phyloP scores from a whole-genome alignment of 768 basidiomycete species.

The Lactifluus echinatus region DNA sequence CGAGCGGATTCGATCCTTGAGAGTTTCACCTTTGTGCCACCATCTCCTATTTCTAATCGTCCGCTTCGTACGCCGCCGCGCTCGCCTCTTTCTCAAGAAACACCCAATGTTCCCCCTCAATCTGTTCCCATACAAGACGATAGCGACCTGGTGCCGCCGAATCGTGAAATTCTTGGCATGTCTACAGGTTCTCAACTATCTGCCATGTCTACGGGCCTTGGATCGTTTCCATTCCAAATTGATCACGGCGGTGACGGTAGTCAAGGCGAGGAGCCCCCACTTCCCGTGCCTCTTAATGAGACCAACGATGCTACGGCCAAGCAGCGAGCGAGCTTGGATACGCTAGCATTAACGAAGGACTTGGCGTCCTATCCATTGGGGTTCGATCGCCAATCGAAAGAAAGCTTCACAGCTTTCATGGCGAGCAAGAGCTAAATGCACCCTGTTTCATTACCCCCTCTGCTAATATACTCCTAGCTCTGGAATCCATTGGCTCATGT shows the following conservation, averaged over 20 bases:
- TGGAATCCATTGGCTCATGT: constrained; percentile 1
- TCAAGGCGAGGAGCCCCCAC: constrained; percentile 3
- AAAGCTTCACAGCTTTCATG: constrained; percentile 8
- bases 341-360: constrained; percentile 74
- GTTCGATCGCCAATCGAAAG: constrained; percentile 38
- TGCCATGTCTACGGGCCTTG: constrained; percentile 70
- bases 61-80: constrained; percentile 67
- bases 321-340: constrained; percentile 77
- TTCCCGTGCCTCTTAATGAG: not conserved
- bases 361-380: constrained; percentile 76
- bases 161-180: constrained; percentile 55
- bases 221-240: constrained; percentile 82
- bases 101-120: not conserved
- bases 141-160: constrained; percentile 36
- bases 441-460: not conserved
- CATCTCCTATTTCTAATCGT: constrained; percentile 79
- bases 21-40: constrained; percentile 83
- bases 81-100: constrained; percentile 60
- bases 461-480: not conserved
- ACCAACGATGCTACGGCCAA: constrained; percentile 28
- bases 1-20: constrained; percentile 79
- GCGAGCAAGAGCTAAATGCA: not conserved
- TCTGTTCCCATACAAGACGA: constrained; percentile 6
- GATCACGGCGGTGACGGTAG: constrained; percentile 41
- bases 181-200: constrained; percentile 73